phyloP scores from a whole-genome alignment of 345 rosid genomes.

The Rhizophora apiculata region DNA sequence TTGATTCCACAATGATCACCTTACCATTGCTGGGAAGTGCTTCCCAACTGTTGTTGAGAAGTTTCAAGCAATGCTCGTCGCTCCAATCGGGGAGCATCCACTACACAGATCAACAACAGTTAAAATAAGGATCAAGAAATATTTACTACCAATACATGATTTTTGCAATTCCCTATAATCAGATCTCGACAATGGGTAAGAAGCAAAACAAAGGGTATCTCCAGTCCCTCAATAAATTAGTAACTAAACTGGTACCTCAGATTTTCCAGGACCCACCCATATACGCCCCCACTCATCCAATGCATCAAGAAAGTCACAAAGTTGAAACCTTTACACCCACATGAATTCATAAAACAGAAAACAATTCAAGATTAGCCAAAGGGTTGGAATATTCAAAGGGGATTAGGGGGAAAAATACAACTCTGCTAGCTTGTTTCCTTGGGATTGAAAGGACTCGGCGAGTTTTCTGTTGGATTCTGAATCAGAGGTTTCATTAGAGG shows the following conservation, averaged over 20 bases:
- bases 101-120: conserved; percentile 10
- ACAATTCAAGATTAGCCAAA: background rate
- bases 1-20: conserved; percentile 39
- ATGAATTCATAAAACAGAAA: background rate
- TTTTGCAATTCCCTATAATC: too few species aligned
- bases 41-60: conserved; percentile 46
- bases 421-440: conserved; percentile 80
- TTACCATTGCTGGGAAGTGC: conserved; percentile 40
- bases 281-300: background rate
- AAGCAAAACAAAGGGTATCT: too few species aligned
- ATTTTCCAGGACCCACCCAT: background rate
- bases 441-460: conserved; percentile 54
- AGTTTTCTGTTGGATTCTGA: conserved; percentile 33
- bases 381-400: background rate
- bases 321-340: background rate
- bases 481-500: conserved; percentile 11
- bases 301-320: background rate
- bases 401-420: conserved; percentile 3
- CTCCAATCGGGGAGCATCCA: conserved; percentile 46
- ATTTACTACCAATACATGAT: too few species aligned
- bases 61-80: conserved; percentile 40
- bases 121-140: too few species aligned
- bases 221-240: background rate
- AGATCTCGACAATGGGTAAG: too few species aligned
- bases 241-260: background rate